These are phyloP conservation scores for Dissophora ornata DNA, from an alignment of 192 early-diverging fungal species.

Conservation along the genomic window DNA sequence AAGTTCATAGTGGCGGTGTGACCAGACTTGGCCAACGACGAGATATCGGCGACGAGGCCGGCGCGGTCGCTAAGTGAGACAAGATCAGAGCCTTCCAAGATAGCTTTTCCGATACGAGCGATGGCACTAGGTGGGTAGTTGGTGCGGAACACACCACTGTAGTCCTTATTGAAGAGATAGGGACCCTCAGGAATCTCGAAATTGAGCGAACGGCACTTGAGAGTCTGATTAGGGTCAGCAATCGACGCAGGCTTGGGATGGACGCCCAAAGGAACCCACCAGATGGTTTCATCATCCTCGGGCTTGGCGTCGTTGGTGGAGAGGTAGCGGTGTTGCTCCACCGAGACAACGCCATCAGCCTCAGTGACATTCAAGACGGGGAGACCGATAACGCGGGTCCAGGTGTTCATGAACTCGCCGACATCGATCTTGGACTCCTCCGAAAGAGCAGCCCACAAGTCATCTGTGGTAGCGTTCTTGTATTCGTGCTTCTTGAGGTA, in stretches of 20 bases:
- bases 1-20: conserved; percentile 77
- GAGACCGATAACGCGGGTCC: conserved; percentile 87
- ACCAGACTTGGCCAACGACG: conserved; percentile 82
- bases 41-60: conserved; percentile 86
- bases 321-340: conserved; percentile 90
- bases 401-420: conserved; percentile 83
- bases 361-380: conserved; percentile 82
- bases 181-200: conserved; percentile 65
- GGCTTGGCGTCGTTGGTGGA: conserved; percentile 81
- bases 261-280: conserved; percentile 91
- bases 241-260: conserved; percentile 41
- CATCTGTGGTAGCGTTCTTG: conserved; percentile 85
- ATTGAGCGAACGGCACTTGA: conserved; percentile 60
- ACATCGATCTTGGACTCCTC: conserved; percentile 87
- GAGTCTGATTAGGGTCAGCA: conserved; percentile 51
- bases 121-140: conserved; percentile 72
- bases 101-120: conserved; percentile 62
- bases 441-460: conserved; percentile 88
- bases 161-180: conserved; percentile 86
- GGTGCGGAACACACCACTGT: conserved; percentile 89
- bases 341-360: conserved; percentile 61
- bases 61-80: conserved; percentile 77
- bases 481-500: conserved; percentile 89
- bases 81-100: conserved; percentile 57
- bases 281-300: conserved; percentile 84